These are phyloP conservation scores for Harringtonia lauricola DNA, from an alignment of 2,329 filamentous ascomycete genomes.

Conservation along the genomic window DNA sequence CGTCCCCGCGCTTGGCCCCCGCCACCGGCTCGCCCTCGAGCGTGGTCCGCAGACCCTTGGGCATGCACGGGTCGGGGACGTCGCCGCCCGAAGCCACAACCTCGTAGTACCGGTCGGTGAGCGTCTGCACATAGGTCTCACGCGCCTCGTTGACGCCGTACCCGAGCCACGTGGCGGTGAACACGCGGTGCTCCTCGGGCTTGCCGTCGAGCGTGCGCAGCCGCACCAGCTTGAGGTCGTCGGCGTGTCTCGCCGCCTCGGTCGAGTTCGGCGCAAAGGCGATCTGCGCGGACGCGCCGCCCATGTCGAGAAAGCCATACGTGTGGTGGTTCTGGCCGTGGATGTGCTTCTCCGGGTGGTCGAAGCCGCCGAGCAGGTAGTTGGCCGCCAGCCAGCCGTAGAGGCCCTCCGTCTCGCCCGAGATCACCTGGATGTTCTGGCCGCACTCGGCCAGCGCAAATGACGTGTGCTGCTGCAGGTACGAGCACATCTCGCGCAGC, in stretches of 20 bases:
- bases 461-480: constrained; percentile 62
- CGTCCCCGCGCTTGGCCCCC: constrained; percentile 17
- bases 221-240: constrained; percentile 79
- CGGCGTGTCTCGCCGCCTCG: constrained; percentile 77
- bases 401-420: constrained; percentile 87
- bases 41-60: constrained; percentile 62
- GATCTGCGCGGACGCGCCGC: constrained; percentile 93
- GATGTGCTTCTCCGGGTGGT: constrained; percentile 59
- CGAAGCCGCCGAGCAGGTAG: constrained; percentile 85
- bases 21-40: constrained; percentile 42
- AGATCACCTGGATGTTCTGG: constrained; percentile 84
- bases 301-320: constrained; percentile 98
- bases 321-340: constrained; percentile 87
- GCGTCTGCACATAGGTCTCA: constrained; percentile 65
- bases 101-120: constrained; percentile 55
- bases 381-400: constrained; percentile 98
- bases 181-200: constrained; percentile 73
- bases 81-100: constrained; percentile 40
- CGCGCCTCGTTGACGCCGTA: constrained; percentile 95
- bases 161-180: constrained; percentile 92
- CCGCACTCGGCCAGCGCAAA: constrained; percentile 87
- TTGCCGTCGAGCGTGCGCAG: constrained; percentile 74
- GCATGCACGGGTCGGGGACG: constrained; percentile 84
- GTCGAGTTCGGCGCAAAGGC: constrained; percentile 92
- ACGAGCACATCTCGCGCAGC: constrained; percentile 69